phyloP scores from a whole-genome alignment of 495 filamentous ascomycete genomes.

The Pseudotulostoma volvatum region DNA sequence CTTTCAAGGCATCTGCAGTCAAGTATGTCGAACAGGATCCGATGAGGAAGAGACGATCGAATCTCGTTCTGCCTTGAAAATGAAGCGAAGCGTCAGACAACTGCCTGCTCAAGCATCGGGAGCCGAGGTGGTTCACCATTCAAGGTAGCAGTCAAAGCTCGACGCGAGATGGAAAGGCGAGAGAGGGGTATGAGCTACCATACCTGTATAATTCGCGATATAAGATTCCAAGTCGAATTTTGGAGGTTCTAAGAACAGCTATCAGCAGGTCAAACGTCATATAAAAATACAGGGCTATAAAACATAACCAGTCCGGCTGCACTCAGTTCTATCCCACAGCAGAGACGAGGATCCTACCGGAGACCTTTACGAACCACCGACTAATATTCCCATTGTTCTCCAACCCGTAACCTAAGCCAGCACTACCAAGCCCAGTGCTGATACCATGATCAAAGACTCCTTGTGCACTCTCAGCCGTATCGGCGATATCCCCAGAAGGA shows the following conservation, averaged over 20 bases:
- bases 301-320: too few relatives aligned
- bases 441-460: too few relatives aligned
- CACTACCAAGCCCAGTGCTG: too few relatives aligned
- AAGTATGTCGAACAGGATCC: constrained; percentile 62
- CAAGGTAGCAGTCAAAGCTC: too few relatives aligned
- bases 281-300: too few relatives aligned
- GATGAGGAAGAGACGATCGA: constrained; percentile 68
- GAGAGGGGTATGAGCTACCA: constrained; percentile 1
- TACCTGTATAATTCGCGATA: constrained; percentile 80
- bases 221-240: constrained; percentile 91
- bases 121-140: too few relatives aligned
- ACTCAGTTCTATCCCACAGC: too few relatives aligned
- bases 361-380: background rate
- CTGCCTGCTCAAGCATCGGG: background rate
- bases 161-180: too few relatives aligned
- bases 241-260: constrained; percentile 42
- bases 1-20: constrained; percentile 62
- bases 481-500: too few relatives aligned
- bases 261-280: background rate
- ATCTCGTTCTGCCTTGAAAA: constrained; percentile 46
- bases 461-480: too few relatives aligned
- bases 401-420: background rate
- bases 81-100: constrained; percentile 3
- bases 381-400: background rate
- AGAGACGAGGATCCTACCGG: too few relatives aligned